These are phyloP conservation scores for Neurospora sp. DNA, from an alignment of 495 filamentous ascomycete species.

Conservation along the genomic window DNA sequence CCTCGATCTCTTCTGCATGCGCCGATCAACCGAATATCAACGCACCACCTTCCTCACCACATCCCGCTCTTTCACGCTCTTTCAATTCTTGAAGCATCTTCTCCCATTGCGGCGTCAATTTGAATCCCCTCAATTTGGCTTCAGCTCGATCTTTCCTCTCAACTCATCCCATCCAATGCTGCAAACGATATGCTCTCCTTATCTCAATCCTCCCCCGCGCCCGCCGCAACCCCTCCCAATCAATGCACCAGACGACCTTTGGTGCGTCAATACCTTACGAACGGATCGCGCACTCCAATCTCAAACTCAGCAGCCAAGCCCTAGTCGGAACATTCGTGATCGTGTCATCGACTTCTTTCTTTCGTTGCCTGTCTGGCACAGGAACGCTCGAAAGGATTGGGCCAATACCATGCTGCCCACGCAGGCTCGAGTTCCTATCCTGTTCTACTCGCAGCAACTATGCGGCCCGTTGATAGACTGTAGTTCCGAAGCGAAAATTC, in stretches of 20 bases:
- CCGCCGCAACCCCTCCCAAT: not conserved
- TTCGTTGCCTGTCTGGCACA: not conserved
- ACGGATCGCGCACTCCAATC: not conserved
- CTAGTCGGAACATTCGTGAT: not conserved
- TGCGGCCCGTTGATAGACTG: not conserved
- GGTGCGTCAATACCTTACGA: not conserved
- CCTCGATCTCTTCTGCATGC: not conserved
- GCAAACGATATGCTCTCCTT: not conserved
- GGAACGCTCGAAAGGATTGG: not conserved
- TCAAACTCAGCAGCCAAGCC: not conserved
- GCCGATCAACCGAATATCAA: not conserved
- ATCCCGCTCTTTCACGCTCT: not conserved
- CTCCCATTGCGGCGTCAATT: not conserved
- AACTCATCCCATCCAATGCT: not conserved
- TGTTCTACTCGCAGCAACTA: not conserved
- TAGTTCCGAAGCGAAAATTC: too few species aligned
- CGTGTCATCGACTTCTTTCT: not conserved
- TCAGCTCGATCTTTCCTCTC: not conserved
- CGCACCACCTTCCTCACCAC: not conserved
- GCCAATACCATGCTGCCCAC: not conserved
- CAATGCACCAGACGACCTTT: not conserved
- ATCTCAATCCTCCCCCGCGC: not conserved
- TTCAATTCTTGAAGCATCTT: not conserved
- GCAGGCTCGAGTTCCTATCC: not conserved
- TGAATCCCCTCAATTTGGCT: not conserved